Percentiles rank a stretch among this genome's conserved stretches.
Conservation (phyloP, 2,329 filamentous ascomycete genomes). For the Alternaria novae-zelandiae region DNA sequence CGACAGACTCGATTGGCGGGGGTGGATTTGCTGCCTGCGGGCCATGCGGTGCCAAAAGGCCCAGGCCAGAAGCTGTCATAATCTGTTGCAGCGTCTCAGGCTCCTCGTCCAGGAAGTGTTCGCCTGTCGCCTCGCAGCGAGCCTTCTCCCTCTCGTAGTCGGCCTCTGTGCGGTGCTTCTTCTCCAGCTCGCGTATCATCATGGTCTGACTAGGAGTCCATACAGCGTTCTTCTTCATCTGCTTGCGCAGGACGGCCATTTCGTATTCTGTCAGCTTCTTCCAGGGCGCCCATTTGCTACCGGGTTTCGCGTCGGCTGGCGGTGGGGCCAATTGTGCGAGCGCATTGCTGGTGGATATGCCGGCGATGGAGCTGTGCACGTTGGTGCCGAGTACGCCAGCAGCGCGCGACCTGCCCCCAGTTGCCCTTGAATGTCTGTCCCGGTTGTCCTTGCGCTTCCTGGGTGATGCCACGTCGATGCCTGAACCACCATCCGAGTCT, state of each 20-base stretch:
- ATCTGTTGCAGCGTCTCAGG: constrained; percentile 34
- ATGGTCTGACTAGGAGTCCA: constrained; percentile 87
- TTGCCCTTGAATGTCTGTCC: constrained; percentile 50
- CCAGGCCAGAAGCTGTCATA: constrained; percentile 26
- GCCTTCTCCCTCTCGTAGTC: constrained; percentile 64
- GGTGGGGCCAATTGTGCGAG: constrained; percentile 65
- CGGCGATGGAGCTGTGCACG: constrained; percentile 60
- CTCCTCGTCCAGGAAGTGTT: constrained; percentile 66
- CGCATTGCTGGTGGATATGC: constrained; percentile 68
- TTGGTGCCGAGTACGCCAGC: constrained; percentile 59
- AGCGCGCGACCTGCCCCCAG: constrained; percentile 40
- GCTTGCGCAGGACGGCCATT: constrained; percentile 75
- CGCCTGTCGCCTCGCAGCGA: constrained; percentile 65
- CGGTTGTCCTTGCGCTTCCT: constrained; percentile 41
- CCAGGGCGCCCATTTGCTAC: constrained; percentile 68
- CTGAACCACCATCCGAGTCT: constrained; percentile 26
- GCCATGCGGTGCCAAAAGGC: constrained; percentile 18
- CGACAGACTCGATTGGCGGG: constrained; percentile 16
- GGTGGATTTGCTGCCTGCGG: constrained; percentile 16
- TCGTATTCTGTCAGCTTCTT: constrained; percentile 70
- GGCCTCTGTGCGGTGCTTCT: constrained; percentile 64
- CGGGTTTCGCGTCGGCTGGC: constrained; percentile 64
- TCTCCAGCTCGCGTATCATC: constrained; percentile 79
- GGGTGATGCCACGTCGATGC: constrained; percentile 23
- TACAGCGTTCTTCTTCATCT: constrained; percentile 90